These are phyloP conservation scores for Rhizopus sp. DNA, from an alignment of 371 early-diverging fungal species.

Conservation along the genomic window DNA sequence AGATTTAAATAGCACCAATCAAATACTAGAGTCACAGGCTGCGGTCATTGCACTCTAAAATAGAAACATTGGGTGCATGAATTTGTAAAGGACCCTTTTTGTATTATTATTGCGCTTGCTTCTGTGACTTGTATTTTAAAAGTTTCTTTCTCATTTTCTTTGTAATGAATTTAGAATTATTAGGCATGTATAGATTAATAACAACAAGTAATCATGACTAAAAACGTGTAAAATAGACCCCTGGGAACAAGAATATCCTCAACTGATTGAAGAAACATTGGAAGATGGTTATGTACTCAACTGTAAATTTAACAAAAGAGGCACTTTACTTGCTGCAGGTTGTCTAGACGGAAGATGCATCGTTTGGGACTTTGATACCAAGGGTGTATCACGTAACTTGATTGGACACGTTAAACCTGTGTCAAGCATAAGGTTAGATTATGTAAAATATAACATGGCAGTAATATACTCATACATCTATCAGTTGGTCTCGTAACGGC, in stretches of 20 bases:
- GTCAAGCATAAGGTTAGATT: slow-evolving; percentile 72
- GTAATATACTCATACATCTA: background rate
- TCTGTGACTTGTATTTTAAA: background rate
- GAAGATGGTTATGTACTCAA: slow-evolving; percentile 72
- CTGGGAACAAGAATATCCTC: slow-evolving; percentile 85
- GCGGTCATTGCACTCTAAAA: too few relatives aligned
- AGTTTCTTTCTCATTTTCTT: background rate
- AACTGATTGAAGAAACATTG: slow-evolving; percentile 76
- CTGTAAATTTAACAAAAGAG: slow-evolving; percentile 71
- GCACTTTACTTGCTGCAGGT: slow-evolving; percentile 79
- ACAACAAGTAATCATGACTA: background rate
- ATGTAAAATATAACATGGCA: background rate
- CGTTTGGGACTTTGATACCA: slow-evolving; percentile 90
- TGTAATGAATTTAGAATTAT: slow-evolving; percentile 43
- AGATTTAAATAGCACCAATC: slow-evolving; percentile 3
- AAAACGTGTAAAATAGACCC: slow-evolving; percentile 59
- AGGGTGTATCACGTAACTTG: slow-evolving; percentile 71
- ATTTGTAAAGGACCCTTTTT: too few relatives aligned
- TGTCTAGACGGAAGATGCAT: slow-evolving; percentile 79
- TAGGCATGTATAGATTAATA: slow-evolving; percentile 17
- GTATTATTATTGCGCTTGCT: background rate
- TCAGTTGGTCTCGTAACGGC: slow-evolving; percentile 74
- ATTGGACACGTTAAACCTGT: slow-evolving; percentile 74
- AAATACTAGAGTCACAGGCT: background rate
- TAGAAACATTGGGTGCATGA: too few relatives aligned